Conservation (phyloP, 176 grass and related monocot genomes). For the Musa schizocarpa region DNA sequence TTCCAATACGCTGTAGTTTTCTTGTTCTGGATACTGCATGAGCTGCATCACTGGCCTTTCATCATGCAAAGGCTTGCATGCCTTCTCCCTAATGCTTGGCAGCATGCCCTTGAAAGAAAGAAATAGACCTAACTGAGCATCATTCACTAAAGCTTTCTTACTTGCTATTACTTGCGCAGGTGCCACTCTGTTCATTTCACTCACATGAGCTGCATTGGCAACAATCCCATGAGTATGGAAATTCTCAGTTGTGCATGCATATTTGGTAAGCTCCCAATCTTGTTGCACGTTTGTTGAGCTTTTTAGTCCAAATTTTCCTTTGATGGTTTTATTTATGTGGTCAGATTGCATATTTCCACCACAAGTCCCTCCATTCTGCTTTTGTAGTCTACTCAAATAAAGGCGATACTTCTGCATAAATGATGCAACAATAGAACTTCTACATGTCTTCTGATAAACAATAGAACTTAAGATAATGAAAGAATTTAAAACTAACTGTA, state of each 20-base stretch:
- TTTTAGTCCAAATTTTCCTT: neutral
- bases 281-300: neutral
- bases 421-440: neutral
- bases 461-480: neutral
- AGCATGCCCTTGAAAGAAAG: constrained; percentile 13
- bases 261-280: neutral
- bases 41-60: constrained; percentile 3
- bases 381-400: constrained; percentile 22
- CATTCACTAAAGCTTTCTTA: neutral
- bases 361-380: constrained; percentile 14
- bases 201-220: neutral
- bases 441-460: neutral
- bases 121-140: constrained; percentile 7
- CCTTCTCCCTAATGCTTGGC: neutral
- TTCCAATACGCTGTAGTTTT: neutral
- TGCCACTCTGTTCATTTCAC: neutral
- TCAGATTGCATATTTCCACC: constrained; percentile 8
- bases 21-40: constrained; percentile 11
- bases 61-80: neutral
- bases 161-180: neutral
- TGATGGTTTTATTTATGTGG: neutral
- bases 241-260: neutral
- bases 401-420: constrained; percentile 24
- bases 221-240: neutral
- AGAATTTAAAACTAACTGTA: neutral